These are phyloP conservation scores for Cyberlindnera samutprakarnensis DNA, from an alignment of 805 yeast genomes.

Conservation along the genomic window DNA sequence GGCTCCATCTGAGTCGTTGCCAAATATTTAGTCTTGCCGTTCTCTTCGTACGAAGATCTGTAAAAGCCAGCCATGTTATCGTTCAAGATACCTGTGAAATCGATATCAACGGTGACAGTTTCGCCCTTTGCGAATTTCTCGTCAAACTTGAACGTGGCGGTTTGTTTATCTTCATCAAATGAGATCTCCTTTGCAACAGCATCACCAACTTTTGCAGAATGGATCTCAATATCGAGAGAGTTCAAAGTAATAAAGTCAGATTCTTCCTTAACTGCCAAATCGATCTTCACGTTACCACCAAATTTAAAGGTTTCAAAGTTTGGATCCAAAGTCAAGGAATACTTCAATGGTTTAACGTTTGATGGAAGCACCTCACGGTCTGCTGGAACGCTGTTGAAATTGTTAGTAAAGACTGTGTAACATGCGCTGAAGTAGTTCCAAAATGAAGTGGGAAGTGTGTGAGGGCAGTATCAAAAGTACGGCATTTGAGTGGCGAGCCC, in stretches of 20 bases:
- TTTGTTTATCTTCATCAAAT: slow-evolving; percentile 50
- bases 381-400: slow-evolving; percentile 17
- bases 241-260: slow-evolving; percentile 47
- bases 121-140: slow-evolving; percentile 31
- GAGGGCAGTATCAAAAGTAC: too few relatives aligned
- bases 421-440: too few relatives aligned
- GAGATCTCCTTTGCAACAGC: slow-evolving; percentile 29
- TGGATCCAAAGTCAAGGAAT: slow-evolving; percentile 62
- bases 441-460: too few relatives aligned
- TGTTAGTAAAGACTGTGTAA: slow-evolving; percentile 12
- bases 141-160: slow-evolving; percentile 51
- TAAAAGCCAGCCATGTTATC: slow-evolving; percentile 82
- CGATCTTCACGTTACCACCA: slow-evolving; percentile 47
- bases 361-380: slow-evolving; percentile 46
- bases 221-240: slow-evolving; percentile 56
- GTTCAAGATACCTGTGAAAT: slow-evolving; percentile 57
- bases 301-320: slow-evolving; percentile 50
- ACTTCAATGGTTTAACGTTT: slow-evolving; percentile 65
- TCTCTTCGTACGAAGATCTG: slow-evolving; percentile 55
- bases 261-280: slow-evolving; percentile 42
- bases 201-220: slow-evolving; percentile 33
- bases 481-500: too few relatives aligned
- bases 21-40: slow-evolving; percentile 58
- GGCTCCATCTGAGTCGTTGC: slow-evolving; percentile 86
- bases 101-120: slow-evolving; percentile 37